These are phyloP conservation scores for Pleomassaria siparia DNA, from an alignment of 2,329 filamentous ascomycete genomes.

Conservation along the genomic window DNA sequence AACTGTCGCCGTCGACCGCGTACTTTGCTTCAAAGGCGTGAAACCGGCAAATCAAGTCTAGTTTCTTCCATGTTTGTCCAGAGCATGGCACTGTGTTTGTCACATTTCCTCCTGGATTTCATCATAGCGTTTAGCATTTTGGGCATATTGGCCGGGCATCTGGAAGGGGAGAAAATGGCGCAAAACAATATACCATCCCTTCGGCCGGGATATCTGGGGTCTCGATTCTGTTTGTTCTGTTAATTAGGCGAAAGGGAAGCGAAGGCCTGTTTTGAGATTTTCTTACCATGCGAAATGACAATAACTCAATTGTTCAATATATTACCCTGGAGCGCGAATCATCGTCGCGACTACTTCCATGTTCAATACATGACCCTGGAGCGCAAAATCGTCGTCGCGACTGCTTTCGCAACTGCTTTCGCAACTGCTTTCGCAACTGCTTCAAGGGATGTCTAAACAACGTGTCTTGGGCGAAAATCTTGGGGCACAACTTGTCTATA, in stretches of 20 bases:
- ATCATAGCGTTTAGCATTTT: constrained; percentile 22
- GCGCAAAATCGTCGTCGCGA: too few relatives aligned
- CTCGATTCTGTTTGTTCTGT: constrained; percentile 2
- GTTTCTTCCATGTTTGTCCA: constrained; percentile 1
- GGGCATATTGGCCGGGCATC: constrained; percentile 16
- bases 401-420: too few relatives aligned
- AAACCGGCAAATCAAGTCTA: constrained; percentile 4
- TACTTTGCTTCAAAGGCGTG: too few relatives aligned
- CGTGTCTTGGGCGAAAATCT: too few relatives aligned
- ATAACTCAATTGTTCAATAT: not conserved
- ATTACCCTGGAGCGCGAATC: not conserved
- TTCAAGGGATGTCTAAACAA: too few relatives aligned
- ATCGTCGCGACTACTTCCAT: too few relatives aligned
- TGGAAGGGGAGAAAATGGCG: constrained; percentile 19
- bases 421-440: too few relatives aligned
- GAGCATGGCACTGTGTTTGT: not conserved
- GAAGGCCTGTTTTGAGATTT: not conserved
- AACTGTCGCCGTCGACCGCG: constrained; percentile 40
- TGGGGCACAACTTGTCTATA: too few relatives aligned
- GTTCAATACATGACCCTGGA: too few relatives aligned
- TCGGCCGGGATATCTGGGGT: constrained; percentile 10
- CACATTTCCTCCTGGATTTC: not conserved
- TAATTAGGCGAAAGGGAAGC: not conserved
- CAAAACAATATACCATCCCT: constrained; percentile 24
- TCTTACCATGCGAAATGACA: not conserved